Evolutionary conservation across 2,329 filamentous ascomycete species (phyloP).

Genomic region (Periconia sp.): DNA sequence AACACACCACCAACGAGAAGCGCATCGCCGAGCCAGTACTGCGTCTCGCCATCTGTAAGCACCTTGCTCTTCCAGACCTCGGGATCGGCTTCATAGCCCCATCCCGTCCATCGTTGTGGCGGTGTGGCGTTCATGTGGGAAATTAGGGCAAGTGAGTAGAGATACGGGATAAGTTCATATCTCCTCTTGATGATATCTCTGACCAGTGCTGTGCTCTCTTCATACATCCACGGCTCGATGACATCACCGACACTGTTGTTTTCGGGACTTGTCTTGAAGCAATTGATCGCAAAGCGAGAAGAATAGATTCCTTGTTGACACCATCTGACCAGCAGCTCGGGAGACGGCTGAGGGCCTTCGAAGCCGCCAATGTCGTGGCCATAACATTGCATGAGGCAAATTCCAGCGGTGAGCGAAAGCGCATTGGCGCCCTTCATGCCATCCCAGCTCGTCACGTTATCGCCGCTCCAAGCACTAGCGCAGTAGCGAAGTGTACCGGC

Average conservation of each 20-base stretch:
- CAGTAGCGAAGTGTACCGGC: slow-evolving; percentile 73
- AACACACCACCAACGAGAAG: slow-evolving; percentile 73
- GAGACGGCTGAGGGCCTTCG: slow-evolving; percentile 73
- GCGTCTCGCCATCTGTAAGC: slow-evolving; percentile 68
- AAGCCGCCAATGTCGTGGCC: slow-evolving; percentile 80
- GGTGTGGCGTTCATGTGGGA: slow-evolving; percentile 67
- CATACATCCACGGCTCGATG: slow-evolving; percentile 81
- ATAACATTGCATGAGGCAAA: slow-evolving; percentile 71
- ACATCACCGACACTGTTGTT: slow-evolving; percentile 74
- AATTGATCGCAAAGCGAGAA: slow-evolving; percentile 76
- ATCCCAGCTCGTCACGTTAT: slow-evolving; percentile 76
- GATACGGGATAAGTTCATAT: slow-evolving; percentile 74
- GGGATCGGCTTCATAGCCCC: slow-evolving; percentile 71
- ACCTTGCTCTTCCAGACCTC: slow-evolving; percentile 66
- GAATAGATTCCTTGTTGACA: slow-evolving; percentile 74
- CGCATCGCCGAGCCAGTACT: slow-evolving; percentile 75
- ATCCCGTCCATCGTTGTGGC: slow-evolving; percentile 74
- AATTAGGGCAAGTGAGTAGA: slow-evolving; percentile 69
- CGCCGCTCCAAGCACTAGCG: slow-evolving; percentile 75
- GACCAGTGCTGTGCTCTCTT: slow-evolving; percentile 67
- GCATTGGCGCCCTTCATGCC: slow-evolving; percentile 76
- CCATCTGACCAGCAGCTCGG: slow-evolving; percentile 75
- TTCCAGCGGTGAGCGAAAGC: slow-evolving; percentile 69
- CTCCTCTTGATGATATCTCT: slow-evolving; percentile 71
- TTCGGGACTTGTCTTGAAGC: slow-evolving; percentile 72